Conservation (phyloP, 2,329 filamentous ascomycete genomes). For the Microdochium bolleyi region DNA sequence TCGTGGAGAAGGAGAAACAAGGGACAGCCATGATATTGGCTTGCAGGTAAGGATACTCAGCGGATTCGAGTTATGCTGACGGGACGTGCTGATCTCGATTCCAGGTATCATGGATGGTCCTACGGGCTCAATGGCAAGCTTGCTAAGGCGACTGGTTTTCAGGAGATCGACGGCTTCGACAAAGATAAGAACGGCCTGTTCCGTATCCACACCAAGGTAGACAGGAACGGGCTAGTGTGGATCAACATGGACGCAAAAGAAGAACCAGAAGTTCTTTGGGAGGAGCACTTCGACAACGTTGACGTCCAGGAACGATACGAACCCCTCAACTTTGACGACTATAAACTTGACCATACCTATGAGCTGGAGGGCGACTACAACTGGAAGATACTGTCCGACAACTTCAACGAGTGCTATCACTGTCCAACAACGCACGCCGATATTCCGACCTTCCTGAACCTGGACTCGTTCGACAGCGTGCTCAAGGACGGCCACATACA, state of each 20-base stretch:
- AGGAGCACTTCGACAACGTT: constrained; percentile 26
- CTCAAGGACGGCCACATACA: constrained; percentile 1
- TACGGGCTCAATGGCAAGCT: constrained; percentile 49
- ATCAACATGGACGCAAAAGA: constrained; percentile 42
- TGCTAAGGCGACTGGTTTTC: constrained; percentile 52
- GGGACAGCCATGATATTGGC: constrained; percentile 44
- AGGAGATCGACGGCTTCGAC: constrained; percentile 47
- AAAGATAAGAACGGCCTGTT: constrained; percentile 47
- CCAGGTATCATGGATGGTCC: constrained; percentile 48
- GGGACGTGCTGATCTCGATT: no score
- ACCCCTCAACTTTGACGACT: constrained; percentile 27
- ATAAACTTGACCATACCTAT: constrained; percentile 32
- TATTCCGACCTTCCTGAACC: constrained; percentile 25
- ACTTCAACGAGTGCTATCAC: constrained; percentile 45
- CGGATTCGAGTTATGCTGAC: not conserved
- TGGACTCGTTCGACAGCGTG: not conserved
- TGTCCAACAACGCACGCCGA: constrained; percentile 39
- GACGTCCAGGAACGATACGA: constrained; percentile 24
- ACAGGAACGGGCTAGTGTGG: constrained; percentile 48
- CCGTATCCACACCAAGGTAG: constrained; percentile 44
- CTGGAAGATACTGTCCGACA: constrained; percentile 37
- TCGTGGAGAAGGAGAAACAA: constrained; percentile 38
- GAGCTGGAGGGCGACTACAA: constrained; percentile 30
- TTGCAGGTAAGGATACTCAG: constrained; percentile 37
- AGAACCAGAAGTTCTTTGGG: constrained; percentile 26